Conservation (phyloP, 345 rosid species). For the Luvunga scandens region DNA sequence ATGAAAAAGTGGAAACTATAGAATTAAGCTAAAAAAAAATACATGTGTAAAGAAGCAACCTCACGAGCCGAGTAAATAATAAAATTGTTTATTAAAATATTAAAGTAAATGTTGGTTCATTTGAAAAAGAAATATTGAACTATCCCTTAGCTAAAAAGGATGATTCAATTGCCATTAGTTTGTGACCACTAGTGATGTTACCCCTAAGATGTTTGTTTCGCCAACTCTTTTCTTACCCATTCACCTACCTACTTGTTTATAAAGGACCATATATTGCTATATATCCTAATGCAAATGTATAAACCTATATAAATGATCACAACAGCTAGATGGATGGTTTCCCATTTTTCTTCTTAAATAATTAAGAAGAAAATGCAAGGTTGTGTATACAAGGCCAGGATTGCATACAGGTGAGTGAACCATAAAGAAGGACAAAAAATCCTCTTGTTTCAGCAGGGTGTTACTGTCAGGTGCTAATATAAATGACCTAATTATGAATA, state of each 20-base stretch:
- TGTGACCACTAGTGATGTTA: too few relatives aligned
- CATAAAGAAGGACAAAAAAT: background rate
- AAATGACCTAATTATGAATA: background rate
- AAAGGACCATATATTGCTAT: background rate
- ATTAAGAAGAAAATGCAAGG: background rate
- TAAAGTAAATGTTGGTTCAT: background rate
- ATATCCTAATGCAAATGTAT: background rate
- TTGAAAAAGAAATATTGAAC: background rate
- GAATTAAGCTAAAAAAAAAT: background rate
- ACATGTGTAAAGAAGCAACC: conserved; percentile 2
- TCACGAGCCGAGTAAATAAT: background rate
- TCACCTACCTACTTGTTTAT: background rate
- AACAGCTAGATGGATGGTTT: background rate
- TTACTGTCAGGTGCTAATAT: background rate
- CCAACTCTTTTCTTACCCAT: background rate
- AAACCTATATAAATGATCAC: background rate
- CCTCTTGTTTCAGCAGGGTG: background rate
- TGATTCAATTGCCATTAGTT: background rate
- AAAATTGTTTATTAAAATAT: conserved; percentile 2
- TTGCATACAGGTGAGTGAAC: background rate
- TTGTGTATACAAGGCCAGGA: background rate
- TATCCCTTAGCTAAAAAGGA: background rate
- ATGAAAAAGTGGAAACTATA: background rate
- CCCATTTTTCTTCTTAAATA: background rate
- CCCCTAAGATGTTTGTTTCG: background rate